These are phyloP conservation scores for Solanum hybrid DNA, from an alignment of 305 asterid genomes.

Conservation along the genomic window DNA sequence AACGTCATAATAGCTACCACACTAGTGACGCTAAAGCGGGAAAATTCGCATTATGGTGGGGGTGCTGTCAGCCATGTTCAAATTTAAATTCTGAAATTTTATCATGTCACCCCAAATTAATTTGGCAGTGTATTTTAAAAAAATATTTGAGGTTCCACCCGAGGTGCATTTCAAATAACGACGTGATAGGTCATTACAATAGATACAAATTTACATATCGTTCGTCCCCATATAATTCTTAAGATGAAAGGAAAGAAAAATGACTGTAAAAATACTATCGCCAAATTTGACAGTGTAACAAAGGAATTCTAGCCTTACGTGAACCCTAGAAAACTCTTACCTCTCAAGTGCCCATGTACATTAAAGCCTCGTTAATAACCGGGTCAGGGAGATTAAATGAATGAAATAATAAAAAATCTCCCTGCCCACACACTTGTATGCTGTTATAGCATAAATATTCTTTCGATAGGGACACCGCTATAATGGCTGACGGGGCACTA, in stretches of 20 bases:
- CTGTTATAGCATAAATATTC: not conserved
- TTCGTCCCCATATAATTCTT: not conserved
- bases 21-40: not conserved
- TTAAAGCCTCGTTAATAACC: no score
- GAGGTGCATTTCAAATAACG: not conserved
- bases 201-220: not conserved
- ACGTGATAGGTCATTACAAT: not conserved
- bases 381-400: not conserved
- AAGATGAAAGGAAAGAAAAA: not conserved
- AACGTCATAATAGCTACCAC: not conserved
- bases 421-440: not conserved
- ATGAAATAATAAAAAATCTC: not conserved
- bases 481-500: not conserved
- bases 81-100: no score
- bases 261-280: no score
- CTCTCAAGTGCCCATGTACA: not conserved
- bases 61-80: not conserved
- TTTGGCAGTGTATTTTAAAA: no score
- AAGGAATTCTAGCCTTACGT: not conserved
- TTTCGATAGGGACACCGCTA: not conserved
- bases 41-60: not conserved
- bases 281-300: not conserved
- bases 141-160: not conserved
- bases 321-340: not conserved
- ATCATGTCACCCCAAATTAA: not conserved